A percentile compares a stretch with the other conserved stretches of the same genome.
phyloP scores from a whole-genome alignment of 176 grass and related monocot species.

The Metroxylon sagu region DNA sequence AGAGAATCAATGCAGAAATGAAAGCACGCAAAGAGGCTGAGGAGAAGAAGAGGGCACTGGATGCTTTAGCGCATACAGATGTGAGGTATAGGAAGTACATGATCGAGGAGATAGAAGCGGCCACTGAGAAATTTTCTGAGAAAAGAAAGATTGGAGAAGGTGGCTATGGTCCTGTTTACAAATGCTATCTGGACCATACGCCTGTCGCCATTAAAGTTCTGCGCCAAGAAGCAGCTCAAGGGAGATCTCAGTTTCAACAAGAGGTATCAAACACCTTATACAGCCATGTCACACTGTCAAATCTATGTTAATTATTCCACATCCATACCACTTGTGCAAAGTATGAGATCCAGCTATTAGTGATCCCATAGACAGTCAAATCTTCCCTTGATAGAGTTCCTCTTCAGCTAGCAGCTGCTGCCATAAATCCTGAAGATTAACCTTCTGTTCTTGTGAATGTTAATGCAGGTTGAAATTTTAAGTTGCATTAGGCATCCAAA shows the following conservation, averaged over 20 bases:
- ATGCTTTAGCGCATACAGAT: neutral
- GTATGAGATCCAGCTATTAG: too few relatives aligned
- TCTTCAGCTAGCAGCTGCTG: too few relatives aligned
- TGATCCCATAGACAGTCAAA: too few relatives aligned
- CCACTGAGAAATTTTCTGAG: constrained; percentile 17
- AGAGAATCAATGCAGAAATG: constrained; percentile 21
- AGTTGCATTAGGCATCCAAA: constrained; percentile 38
- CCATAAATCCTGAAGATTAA: too few relatives aligned
- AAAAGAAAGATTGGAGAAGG: constrained; percentile 37
- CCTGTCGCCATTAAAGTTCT: constrained; percentile 39
- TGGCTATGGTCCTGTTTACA: constrained; percentile 35
- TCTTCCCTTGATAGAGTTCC: too few relatives aligned
- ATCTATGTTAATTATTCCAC: too few relatives aligned
- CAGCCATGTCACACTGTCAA: too few relatives aligned
- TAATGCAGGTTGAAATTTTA: constrained; percentile 31
- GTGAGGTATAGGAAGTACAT: constrained; percentile 35
- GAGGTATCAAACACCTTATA: constrained; percentile 15
- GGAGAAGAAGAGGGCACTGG: constrained; percentile 20
- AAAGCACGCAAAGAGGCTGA: constrained; percentile 15
- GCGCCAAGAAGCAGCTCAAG: constrained; percentile 28
- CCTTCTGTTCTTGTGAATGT: neutral
- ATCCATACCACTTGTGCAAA: too few relatives aligned
- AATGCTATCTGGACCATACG: constrained; percentile 38
- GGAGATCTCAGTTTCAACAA: constrained; percentile 34
- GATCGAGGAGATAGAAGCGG: constrained; percentile 34